Percentiles rank a stretch among this genome's conserved stretches.
Conservation (phyloP, 1,139 yeast genomes). For the Suhomyces wounanorum region DNA sequence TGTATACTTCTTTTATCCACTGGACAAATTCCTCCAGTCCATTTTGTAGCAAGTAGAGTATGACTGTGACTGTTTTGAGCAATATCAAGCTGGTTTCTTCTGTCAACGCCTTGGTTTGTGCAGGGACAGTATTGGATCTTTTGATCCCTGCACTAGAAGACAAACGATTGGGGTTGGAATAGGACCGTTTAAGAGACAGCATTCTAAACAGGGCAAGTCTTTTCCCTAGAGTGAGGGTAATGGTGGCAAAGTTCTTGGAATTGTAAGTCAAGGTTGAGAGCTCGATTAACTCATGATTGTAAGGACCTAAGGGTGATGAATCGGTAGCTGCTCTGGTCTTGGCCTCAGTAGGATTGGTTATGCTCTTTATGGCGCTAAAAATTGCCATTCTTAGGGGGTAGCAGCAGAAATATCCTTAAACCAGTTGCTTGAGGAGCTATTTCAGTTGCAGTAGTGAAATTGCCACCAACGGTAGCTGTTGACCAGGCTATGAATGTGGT, state of each 20-base stretch:
- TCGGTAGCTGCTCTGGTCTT: constrained; percentile 31
- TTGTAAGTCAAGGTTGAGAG: constrained; percentile 32
- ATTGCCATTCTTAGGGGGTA: constrained; percentile 1
- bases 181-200: constrained; percentile 1
- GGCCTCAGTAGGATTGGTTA: constrained; percentile 18
- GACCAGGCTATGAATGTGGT: background rate
- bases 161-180: constrained; percentile 1
- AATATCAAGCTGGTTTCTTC: constrained; percentile 22
- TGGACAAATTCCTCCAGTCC: constrained; percentile 37
- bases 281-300: constrained; percentile 38
- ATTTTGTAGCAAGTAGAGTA: constrained; percentile 39
- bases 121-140: constrained; percentile 4
- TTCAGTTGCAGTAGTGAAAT: background rate
- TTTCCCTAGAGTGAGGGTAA: constrained; percentile 18
- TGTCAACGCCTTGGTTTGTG: background rate
- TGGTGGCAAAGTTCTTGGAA: constrained; percentile 18
- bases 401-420: background rate
- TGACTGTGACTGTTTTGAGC: constrained; percentile 39
- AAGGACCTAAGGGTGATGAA: constrained; percentile 43
- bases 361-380: constrained; percentile 5
- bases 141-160: background rate
- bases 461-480: background rate
- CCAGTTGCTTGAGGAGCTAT: background rate
- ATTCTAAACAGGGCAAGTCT: constrained; percentile 6
- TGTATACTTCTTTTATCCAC: constrained; percentile 28